Conservation (phyloP, 2,329 filamentous ascomycete genomes). For the Apiospora hydei region DNA sequence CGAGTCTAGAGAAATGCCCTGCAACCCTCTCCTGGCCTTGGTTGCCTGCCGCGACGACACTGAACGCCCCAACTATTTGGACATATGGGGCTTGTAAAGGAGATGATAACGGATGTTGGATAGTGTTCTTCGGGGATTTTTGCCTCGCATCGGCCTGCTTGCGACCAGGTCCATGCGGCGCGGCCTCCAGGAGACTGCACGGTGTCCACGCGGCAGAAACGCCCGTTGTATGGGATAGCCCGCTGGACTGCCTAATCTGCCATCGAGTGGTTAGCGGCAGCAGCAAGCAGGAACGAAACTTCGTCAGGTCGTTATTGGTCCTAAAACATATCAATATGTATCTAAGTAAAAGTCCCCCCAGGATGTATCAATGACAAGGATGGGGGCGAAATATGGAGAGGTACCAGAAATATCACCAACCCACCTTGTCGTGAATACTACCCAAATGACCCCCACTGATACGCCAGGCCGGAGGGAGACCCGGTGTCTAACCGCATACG, state of each 20-base stretch:
- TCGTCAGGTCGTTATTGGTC: background rate
- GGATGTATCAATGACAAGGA: background rate
- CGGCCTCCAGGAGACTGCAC: background rate
- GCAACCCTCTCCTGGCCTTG: background rate
- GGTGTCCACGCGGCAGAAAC: background rate
- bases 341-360: background rate
- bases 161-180: background rate
- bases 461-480: background rate
- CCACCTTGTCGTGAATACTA: background rate
- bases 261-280: background rate
- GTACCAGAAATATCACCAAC: constrained; percentile 1
- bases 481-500: background rate
- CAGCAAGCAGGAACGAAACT: background rate
- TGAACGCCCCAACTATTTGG: background rate
- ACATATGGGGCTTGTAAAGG: background rate
- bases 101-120: background rate
- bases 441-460: constrained; percentile 6
- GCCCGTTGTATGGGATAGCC: background rate
- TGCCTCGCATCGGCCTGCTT: background rate
- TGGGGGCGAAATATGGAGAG: background rate
- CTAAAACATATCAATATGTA: background rate
- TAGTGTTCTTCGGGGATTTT: background rate
- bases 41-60: background rate
- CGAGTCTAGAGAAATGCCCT: background rate
- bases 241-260: background rate